Evolutionary conservation across 2,329 filamentous ascomycete genomes (phyloP).

Genomic region (Cephalotrichum gorgonifer): DNA sequence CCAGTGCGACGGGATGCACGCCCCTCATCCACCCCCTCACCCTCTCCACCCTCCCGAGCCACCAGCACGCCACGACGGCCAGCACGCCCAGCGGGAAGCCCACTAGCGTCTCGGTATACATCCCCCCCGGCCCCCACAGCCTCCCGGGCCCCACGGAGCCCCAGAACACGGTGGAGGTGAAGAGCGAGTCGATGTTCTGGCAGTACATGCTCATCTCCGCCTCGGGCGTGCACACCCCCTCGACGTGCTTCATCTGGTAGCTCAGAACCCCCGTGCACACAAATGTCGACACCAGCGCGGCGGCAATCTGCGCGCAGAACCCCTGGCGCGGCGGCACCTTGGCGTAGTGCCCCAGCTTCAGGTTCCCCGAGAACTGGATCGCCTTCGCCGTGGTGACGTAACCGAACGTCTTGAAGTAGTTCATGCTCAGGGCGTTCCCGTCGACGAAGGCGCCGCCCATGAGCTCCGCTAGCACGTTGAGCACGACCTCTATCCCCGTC

Average conservation of each 20-base stretch:
- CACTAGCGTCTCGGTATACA: slow-evolving; percentile 35
- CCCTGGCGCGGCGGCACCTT: slow-evolving; percentile 52
- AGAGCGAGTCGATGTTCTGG: slow-evolving; percentile 43
- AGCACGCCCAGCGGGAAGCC: slow-evolving; percentile 39
- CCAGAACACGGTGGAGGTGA: slow-evolving; percentile 45
- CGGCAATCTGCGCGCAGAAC: slow-evolving; percentile 48
- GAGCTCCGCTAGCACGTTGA: slow-evolving; percentile 43
- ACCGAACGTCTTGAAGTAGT: slow-evolving; percentile 43
- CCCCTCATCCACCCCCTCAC: slow-evolving; percentile 25
- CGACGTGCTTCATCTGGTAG: slow-evolving; percentile 31
- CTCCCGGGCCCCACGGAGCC: slow-evolving; percentile 40
- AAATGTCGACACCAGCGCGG: slow-evolving; percentile 42
- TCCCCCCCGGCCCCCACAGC: slow-evolving; percentile 36
- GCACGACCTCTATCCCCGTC: slow-evolving; percentile 39
- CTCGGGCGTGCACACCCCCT: slow-evolving; percentile 23
- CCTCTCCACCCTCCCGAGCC: neutral
- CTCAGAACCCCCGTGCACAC: slow-evolving; percentile 38
- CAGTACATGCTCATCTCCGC: slow-evolving; percentile 29
- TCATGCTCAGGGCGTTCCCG: slow-evolving; percentile 41
- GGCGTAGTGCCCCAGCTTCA: slow-evolving; percentile 43
- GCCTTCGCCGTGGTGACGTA: slow-evolving; percentile 39
- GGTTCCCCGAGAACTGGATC: slow-evolving; percentile 37
- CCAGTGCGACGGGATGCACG: slow-evolving; percentile 29
- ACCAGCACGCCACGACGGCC: slow-evolving; percentile 30
- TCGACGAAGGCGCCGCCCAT: slow-evolving; percentile 39